Evolutionary conservation across 1,139 yeast genomes (phyloP), one percentile per base, ranked within the genome.

Genomic region (Debaryomycetaceae sp.): DNA sequence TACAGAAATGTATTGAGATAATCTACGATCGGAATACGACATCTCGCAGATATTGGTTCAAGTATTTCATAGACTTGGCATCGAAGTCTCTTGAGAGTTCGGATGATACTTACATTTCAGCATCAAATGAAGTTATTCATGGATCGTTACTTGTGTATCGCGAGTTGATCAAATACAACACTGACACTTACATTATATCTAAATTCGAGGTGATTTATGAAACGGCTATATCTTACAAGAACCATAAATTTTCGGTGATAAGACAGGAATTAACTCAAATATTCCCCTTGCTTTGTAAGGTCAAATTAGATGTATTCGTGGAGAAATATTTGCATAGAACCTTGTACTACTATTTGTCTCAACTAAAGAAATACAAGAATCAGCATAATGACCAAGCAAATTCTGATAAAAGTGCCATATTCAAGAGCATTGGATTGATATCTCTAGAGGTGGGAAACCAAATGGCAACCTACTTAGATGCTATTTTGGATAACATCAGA

Each of bases 381-480:
- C 72, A 65, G 38, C 71, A 70, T 44, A 62, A 52, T 37, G 76
- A 71, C 38, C 45, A 59, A 4, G 70, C 72, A 15, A 69, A 67
- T 41, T 54, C 66, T 6, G 98, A 92, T 52, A 78, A 87, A 45
- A 78, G 89, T 15, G 79, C 86, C 14, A 87, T 91, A 5, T 78
- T 89, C 49, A 69, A 75, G n/a, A 83, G 96, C 30, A 84, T 91
- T 38, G 98, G 98, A 26, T 81, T 84, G 47, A 83, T 92, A 33
- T 83, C 96, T 0, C 71, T 79, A 33, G 91, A 89, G 48, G 95
- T 91, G 1, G 85, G 91, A 6, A 84, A 88, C 44, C 89, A 84
- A 52, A 87, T 92, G 70, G 86, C 92, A 3, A 87, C 94, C 2
- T 92, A 91, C 54, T 68, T 91, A 39, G 96, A 89, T 58, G 91